A percentile compares a stretch with the other conserved stretches of the same genome.
These are phyloP conservation scores for Amesomyces nigricolor DNA, from an alignment of 2,329 filamentous ascomycete species.

Conservation along the genomic window DNA sequence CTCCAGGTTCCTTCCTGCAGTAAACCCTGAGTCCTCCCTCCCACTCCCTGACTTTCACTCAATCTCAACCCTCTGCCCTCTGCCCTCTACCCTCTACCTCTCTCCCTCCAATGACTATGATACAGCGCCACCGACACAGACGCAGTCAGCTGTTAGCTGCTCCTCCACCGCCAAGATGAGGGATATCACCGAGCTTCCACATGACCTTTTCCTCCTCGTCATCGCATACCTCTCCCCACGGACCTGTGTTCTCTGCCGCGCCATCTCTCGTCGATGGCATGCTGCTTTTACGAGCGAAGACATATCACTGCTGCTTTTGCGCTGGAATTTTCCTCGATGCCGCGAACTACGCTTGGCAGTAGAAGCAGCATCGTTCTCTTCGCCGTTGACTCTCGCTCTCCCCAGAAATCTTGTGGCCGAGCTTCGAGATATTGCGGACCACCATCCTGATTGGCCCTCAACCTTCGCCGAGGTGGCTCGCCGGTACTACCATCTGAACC, in stretches of 20 bases:
- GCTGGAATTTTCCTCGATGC: slow-evolving; percentile 47
- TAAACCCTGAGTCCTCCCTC: too few species aligned
- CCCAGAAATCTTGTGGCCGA: slow-evolving; percentile 19
- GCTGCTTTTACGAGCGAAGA: slow-evolving; percentile 44
- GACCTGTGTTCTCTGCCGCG: slow-evolving; percentile 47
- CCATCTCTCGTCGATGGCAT: slow-evolving; percentile 46
- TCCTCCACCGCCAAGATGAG: slow-evolving; percentile 20
- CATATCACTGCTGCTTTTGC: slow-evolving; percentile 43
- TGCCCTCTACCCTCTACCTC: too few species aligned
- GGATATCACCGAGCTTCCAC: slow-evolving; percentile 45
- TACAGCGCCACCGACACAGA: too few species aligned
- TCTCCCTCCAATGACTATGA: too few species aligned
- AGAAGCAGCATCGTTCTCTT: slow-evolving; percentile 16
- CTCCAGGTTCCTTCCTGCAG: too few species aligned
- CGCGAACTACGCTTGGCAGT: slow-evolving; percentile 44
- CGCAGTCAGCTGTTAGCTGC: neutral
- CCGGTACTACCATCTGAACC: slow-evolving; percentile 49
- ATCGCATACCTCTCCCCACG: slow-evolving; percentile 42
- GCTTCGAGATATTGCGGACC: slow-evolving; percentile 13
- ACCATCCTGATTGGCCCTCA: slow-evolving; percentile 34
- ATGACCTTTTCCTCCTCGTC: slow-evolving; percentile 53
- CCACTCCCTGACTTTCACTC: neutral
- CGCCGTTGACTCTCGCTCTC: neutral
- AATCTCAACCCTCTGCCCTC: too few species aligned
- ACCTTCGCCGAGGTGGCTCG: slow-evolving; percentile 46